Evolutionary conservation across 2,329 filamentous ascomycete genomes (phyloP), one percentile per base, ranked within the genome.

Genomic region (Fusarium irregulare): DNA sequence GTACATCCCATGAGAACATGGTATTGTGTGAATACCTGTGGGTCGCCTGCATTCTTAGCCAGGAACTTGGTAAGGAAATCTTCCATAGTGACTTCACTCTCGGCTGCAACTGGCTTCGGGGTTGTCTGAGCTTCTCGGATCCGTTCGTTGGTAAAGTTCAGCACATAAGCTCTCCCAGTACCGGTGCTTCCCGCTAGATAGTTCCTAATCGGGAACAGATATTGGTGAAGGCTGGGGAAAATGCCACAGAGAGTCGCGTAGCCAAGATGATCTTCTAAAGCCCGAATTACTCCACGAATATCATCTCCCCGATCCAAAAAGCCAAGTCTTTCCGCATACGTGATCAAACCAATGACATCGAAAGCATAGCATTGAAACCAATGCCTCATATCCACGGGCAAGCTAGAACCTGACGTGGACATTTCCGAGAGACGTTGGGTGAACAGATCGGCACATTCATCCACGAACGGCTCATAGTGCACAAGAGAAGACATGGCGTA

Each of bases 11-110:
- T 55, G 1, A 75, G 53, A 21, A 75, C 60, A 4, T 73, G 72
- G 11, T 65, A 69, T 16, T 63, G 47, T 0, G 73, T 72, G 2
- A 75, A 75, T 0, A 16, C 32, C 3, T 73, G 47, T 0, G 73
- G 73, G 1, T 54, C 49, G 0, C 65, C 51, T 1, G 64, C 21
- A 21, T 74, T 69, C 18, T 73, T 73, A 11, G 68, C 57, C 0
- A 73, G 23, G 4, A 75, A 73, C 12, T 75, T 75, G 7, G 73
- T 60, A 3, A 75, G 61, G 32, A 75, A 75, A 7, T 75, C 70
- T 27, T 72, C 54, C 40, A 56, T 74, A 0, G 41, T 21, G 3
- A 59, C 53, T 4, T 65, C 60, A 0, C 20, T 58, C 13, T 70
- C 66, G 0, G 20, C 3, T 0, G 44, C 54, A 0, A 70, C 41